Base-by-base conservation (phyloP, 1,139 yeast species). In the Tardiomyces digboiensis region DNA sequence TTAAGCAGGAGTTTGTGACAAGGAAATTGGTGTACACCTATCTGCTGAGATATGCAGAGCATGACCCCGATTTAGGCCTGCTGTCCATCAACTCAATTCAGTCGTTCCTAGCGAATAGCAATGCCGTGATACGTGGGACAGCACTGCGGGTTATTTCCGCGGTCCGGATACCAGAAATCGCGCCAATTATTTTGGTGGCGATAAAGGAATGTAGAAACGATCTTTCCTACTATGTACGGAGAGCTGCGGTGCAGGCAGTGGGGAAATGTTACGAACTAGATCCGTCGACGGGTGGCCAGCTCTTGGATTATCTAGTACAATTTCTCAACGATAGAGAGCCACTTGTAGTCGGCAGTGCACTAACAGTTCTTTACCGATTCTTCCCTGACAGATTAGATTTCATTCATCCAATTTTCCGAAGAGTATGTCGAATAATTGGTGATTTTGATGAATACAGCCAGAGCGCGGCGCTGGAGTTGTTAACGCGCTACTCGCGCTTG, bases 51-150 rank as follows among this genome's bases (percentile, higher is more conserved):
- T 89, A 79, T 61, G 94, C 96, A 13, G 95, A 86, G 51, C 67
- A 73, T 42, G 91, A 87, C 54, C 96, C 94, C 4, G 95, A 89
- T 60, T 73, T 87, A 16, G 94, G 97, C 1, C 71, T 93, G 26
- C 69, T 93, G 42, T 80, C 96, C 0, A 84, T 93, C 54, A 93
- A 93, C 63, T 85, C 97, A 0, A 84, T 93, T 41, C 98, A 93
- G 61, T 87, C 85, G 60, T 73, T 86, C 1, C 66, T 91, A 38
- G 71, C 74, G 20, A 95, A 88, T 56, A 76, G 79, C 50, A 75
- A 74, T 47, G 82, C 94, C 0, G 72, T 75, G 13, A 69, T 74
- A 18, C 70, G 97, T 52, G 77, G 93, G 2, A 68, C 83, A 46
- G 83, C 95, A 0, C 74, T 93, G 42, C 73, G 91, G 44, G 81